These are phyloP conservation scores for Microsporum canis DNA, from an alignment of 2,329 filamentous ascomycete species.

Conservation along the genomic window DNA sequence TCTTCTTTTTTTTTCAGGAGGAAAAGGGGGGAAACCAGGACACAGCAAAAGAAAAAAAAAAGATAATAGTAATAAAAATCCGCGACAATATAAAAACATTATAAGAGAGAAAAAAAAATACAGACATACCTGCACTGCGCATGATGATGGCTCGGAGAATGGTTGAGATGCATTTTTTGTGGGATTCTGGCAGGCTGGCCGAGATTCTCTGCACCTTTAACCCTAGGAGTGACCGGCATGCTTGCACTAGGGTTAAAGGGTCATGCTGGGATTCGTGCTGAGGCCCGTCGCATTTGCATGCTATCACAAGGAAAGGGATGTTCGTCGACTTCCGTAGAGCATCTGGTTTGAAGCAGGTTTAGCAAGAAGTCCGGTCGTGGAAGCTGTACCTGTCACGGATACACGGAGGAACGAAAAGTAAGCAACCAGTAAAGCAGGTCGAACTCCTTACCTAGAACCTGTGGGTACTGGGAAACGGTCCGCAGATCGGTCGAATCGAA, in stretches of 20 bases:
- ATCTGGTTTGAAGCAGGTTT: constrained; percentile 40
- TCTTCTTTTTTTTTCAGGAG: neutral
- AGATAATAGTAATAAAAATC: neutral
- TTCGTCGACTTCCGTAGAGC: constrained; percentile 55
- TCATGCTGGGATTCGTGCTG: constrained; percentile 60
- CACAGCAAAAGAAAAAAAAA: neutral
- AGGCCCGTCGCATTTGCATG: constrained; percentile 78
- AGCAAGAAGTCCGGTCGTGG: constrained; percentile 7
- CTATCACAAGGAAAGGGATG: constrained; percentile 69
- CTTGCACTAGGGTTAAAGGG: constrained; percentile 52
- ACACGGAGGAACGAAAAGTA: neutral
- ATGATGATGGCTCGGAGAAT: constrained; percentile 62
- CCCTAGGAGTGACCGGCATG: constrained; percentile 52
- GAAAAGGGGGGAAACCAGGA: neutral
- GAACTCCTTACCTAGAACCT: constrained; percentile 60
- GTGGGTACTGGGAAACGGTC: constrained; percentile 62
- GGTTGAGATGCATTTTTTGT: constrained; percentile 62
- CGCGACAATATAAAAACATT: neutral
- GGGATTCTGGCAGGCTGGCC: constrained; percentile 55
- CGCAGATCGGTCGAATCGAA: constrained; percentile 77
- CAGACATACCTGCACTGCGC: constrained; percentile 53
- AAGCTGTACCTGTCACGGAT: neutral
- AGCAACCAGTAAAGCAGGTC: neutral
- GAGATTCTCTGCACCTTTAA: constrained; percentile 66
- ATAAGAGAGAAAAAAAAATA: constrained; percentile 4